Conservation (phyloP, 345 rosid genomes). For the Linum tenue region DNA sequence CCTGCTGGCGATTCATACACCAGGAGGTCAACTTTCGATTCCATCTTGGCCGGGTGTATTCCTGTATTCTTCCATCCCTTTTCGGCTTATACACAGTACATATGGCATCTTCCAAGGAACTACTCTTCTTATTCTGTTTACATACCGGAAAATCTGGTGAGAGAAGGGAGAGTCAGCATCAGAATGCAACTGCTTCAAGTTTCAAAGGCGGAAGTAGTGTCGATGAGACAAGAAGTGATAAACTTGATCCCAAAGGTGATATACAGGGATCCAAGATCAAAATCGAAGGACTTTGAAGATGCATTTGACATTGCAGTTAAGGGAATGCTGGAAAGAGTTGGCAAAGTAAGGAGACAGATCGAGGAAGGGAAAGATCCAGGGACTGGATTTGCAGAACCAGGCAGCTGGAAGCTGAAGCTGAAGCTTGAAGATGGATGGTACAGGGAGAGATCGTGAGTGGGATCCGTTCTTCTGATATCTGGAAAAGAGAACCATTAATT, state of each 20-base stretch:
- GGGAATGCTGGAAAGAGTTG: background rate
- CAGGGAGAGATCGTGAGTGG: background rate
- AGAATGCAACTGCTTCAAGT: background rate
- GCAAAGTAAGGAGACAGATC: background rate
- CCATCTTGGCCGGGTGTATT: slow-evolving; percentile 1
- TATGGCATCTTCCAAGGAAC: slow-evolving; percentile 3
- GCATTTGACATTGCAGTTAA: slow-evolving; percentile 1
- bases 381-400: slow-evolving; percentile 1
- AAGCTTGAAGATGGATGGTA: background rate
- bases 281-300: background rate
- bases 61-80: slow-evolving; percentile 3
- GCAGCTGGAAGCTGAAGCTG: background rate
- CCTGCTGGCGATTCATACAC: background rate
- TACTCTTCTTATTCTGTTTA: background rate
- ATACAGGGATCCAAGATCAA: background rate
- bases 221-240: slow-evolving; percentile 1
- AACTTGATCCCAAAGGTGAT: background rate
- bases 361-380: slow-evolving; percentile 2
- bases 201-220: background rate
- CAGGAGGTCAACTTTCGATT: slow-evolving; percentile 1
- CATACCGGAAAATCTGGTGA: background rate
- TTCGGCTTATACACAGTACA: slow-evolving; percentile 2
- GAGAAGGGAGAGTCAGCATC: background rate
- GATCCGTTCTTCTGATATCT: background rate
- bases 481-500: too few species aligned